Conservation (phyloP, 1,139 yeast species). For the Sugiyamaella xylanicola region DNA sequence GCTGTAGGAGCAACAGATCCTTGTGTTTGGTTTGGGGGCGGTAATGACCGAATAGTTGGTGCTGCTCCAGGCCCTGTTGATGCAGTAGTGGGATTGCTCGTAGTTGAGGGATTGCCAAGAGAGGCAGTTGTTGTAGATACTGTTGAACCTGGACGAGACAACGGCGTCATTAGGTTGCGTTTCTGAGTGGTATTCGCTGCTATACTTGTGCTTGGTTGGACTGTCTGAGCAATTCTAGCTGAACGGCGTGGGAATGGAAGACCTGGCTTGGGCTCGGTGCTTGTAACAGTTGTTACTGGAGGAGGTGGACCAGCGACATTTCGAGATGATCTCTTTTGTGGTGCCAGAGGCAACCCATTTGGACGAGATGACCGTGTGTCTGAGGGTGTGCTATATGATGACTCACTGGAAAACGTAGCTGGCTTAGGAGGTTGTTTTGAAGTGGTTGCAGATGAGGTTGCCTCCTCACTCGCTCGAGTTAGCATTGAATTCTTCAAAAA, state of each 20-base stretch:
- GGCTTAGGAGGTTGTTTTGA: neutral
- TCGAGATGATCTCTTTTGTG: slow-evolving; percentile 33
- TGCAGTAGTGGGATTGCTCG: neutral
- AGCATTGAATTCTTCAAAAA: slow-evolving; percentile 14
- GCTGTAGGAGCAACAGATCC: slow-evolving; percentile 13
- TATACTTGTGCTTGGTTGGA: neutral
- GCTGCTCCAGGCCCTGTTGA: slow-evolving; percentile 1
- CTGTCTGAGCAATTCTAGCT: slow-evolving; percentile 14
- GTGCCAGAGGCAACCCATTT: slow-evolving; percentile 32
- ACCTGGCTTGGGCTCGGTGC: slow-evolving; percentile 5
- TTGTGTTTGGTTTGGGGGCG: slow-evolving; percentile 9
- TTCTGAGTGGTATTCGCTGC: slow-evolving; percentile 2
- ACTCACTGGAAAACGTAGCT: neutral
- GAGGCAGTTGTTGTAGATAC: slow-evolving; percentile 7
- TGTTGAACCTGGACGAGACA: slow-evolving; percentile 4
- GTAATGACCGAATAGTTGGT: neutral
- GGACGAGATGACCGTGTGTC: slow-evolving; percentile 13
- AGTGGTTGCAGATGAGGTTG: neutral
- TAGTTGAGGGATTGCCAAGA: neutral
- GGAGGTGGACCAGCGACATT: slow-evolving; percentile 19
- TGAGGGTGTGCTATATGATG: slow-evolving; percentile 15
- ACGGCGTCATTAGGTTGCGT: slow-evolving; percentile 5
- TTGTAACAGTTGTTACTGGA: neutral
- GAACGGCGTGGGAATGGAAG: slow-evolving; percentile 17
- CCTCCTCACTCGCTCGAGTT: slow-evolving; percentile 3